Base-by-base conservation (phyloP, 2,329 filamentous ascomycete species). In the Aspergillus flavus region DNA sequence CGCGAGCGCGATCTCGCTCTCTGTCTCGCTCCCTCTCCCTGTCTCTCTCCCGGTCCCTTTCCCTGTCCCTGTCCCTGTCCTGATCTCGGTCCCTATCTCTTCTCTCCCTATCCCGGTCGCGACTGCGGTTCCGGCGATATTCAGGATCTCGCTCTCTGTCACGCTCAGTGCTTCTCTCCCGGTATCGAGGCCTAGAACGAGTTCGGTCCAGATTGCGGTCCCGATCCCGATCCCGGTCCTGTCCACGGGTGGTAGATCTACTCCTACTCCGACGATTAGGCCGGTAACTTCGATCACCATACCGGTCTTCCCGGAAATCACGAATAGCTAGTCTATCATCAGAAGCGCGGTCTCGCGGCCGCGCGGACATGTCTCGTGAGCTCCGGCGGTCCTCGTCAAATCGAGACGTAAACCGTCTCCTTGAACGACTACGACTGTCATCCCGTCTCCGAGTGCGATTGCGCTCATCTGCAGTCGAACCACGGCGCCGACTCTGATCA, bases 261-360 rank as follows among this genome's bases (percentile, higher is more conserved):
- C 78, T 79, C 39, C 74, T 73, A 61, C 76, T 79, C 41, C 75
- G 74, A 61, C 72, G 72, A 52, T 57, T 63, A 45, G 74, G 75
- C 39, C 77, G 71, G 62, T 76, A 78, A 65, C 72, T 73, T 63
- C 69, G 66, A 58, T 76, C 73, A 46, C 70, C 70, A 28, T 66
- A 71, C 54, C 71, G 68, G 30, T 73, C 71, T 41, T 66, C 62
- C 32, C 71, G 72, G 64, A 70, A 76, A 58, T 72, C 73, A 50
- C 73, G 75, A 60, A 73, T 71, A 21, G 71, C 64, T 52, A 72
- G 70, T 36, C 71, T 73, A n/a, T 76, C 75, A 45, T 78, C 75
- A 34, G 69, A 62, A 21, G 73, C 71, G 46, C 78, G 74, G 30
- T 77, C 76, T 41, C 74, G 74, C 34, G 72, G 68, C 55, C 73